Percentiles rank a stretch among this genome's conserved stretches.
Evolutionary conservation across 106 monocot genomes (phyloP).

Genomic region (Phalaenopsis equestris): DNA sequence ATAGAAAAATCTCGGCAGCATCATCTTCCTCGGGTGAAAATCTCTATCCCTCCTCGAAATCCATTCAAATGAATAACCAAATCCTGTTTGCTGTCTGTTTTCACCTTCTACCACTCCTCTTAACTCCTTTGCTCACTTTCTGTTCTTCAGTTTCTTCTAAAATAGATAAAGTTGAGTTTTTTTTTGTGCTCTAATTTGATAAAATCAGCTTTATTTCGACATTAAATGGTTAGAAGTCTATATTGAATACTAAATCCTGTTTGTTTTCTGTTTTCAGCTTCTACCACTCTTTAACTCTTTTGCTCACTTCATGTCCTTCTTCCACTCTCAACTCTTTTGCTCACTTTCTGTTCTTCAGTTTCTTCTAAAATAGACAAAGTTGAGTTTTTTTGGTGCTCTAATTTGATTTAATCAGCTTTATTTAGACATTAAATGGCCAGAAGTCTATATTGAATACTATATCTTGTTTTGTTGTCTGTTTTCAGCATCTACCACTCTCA

Average conservation of each 20-base stretch:
- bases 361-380: background rate
- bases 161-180: background rate
- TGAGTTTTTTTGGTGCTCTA: background rate
- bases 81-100: background rate
- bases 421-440: background rate
- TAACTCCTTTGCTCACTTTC: background rate
- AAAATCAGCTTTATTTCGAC: background rate
- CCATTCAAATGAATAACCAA: background rate
- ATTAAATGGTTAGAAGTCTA: background rate
- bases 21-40: constrained; percentile 5
- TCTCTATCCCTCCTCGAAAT: background rate
- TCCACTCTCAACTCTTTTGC: too few species aligned
- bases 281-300: background rate
- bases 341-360: background rate
- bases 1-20: constrained; percentile 25
- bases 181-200: background rate
- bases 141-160: background rate
- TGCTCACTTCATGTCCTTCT: too few species aligned
- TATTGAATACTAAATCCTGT: background rate
- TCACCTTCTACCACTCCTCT: background rate
- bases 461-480: background rate
- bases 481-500: background rate
- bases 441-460: background rate
- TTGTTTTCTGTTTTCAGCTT: background rate
- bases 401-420: background rate